Base-by-base conservation (phyloP, 495 filamentous ascomycete genomes). In the Aspergillus cristatus region DNA sequence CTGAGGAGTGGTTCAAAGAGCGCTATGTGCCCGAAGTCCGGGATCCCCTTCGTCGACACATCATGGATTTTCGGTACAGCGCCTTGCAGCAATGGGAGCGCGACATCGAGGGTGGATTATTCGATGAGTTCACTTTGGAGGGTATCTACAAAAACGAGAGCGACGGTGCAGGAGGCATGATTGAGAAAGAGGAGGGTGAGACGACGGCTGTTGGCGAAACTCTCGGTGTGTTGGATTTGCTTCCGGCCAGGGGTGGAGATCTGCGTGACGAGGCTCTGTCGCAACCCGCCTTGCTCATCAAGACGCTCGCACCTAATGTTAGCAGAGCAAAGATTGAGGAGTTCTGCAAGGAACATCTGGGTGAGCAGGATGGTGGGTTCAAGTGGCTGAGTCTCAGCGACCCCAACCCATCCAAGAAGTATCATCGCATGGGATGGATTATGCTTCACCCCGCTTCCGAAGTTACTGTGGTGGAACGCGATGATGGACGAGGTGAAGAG, bases 391-490 rank as follows among this genome's bases (percentile, higher is more conserved):
- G 87, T 38, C 71, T 97, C 29, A 94, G 87, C 53, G 91, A 99
- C 54, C 91, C 91, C 0, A 99, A 97, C 51, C 90, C 93, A 0
- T 78, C 82, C 41, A 99, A 99, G 64, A 84, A 93, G 45, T 99
- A 84, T 49, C 91, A 99, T 53, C 81, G 91, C 1, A 99, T 99
- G 67, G 91, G 93, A 14, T 99, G 89, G 89, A 87, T 99, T 40
- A 94, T 97, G 73, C 69, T 99, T 6, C 70, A 96, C 54, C 84
- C 87, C 28, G 76, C 79, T 10, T 65, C 78, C 2, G 85, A 93
- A 28, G 66, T 69, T 14, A 56, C 66, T 10, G 51, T 61, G 14
- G 68, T 74, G 22, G 66, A 78, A 37, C 50, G 75, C 47, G 72
- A 72, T n/a, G 75, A 79, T 53, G 74, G 70, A 3, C 59, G 75